These are phyloP conservation scores for Athelia psychrophila DNA, from an alignment of 1,284 basidiomycete genomes.

Conservation along the genomic window DNA sequence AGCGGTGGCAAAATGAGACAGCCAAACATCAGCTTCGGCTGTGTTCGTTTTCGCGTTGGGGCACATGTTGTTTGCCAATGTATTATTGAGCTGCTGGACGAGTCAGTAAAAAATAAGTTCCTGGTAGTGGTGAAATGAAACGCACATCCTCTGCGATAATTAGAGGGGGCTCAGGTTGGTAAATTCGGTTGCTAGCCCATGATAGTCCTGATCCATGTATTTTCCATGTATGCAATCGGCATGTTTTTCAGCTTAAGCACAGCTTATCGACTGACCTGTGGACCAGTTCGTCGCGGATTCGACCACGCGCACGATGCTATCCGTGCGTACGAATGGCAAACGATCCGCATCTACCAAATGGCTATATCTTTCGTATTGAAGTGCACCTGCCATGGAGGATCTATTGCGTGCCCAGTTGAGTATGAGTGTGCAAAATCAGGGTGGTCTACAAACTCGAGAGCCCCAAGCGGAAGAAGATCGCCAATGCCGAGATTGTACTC, in stretches of 20 bases:
- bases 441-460: constrained; percentile 55
- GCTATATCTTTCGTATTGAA: constrained; percentile 50
- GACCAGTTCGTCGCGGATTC: constrained; percentile 73
- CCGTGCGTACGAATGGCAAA: constrained; percentile 67
- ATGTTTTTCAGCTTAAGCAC: neutral
- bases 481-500: constrained; percentile 60
- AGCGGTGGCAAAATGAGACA: constrained; percentile 48
- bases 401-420: constrained; percentile 26
- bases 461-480: constrained; percentile 68
- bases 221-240: constrained; percentile 1
- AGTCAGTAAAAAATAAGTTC: constrained; percentile 5
- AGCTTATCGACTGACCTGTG: constrained; percentile 37
- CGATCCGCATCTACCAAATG: constrained; percentile 40
- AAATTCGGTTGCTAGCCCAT: constrained; percentile 35
- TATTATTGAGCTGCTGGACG: constrained; percentile 56
- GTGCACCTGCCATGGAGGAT: constrained; percentile 45
- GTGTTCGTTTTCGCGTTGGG: constrained; percentile 50
- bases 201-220: constrained; percentile 46
- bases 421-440: constrained; percentile 2
- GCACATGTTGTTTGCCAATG: constrained; percentile 71
- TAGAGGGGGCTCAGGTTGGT: constrained; percentile 46
- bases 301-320: constrained; percentile 60
- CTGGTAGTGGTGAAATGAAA: constrained; percentile 3
- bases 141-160: constrained; percentile 41
- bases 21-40: constrained; percentile 48